Evolutionary conservation across 768 basidiomycete species (phyloP), one percentile per base, ranked within the genome.

Genomic region (Phylloporus sp.): DNA sequence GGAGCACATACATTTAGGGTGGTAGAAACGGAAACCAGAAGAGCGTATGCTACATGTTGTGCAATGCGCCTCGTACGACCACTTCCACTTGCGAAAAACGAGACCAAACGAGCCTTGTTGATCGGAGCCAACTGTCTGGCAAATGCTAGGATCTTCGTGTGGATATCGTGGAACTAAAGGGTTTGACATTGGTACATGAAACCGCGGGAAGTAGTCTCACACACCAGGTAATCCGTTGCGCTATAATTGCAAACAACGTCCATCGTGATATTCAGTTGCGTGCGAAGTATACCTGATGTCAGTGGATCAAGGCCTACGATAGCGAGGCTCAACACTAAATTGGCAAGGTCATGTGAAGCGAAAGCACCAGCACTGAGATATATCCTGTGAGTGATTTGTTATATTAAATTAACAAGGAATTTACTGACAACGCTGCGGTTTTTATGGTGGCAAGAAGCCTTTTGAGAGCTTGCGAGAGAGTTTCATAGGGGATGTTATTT

Each of bases 251-350:
- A 81, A 31, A 83, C 55, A 22, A 62, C 58, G 43, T 85, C 76
- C 35, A 85, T 65, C 1, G 77, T 72, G 7, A 68, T 56, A 40
- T 73, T 73, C 40, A 86, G 65, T 7, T 80, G 80, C 23, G 63
- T 69, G 48, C 66, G 71, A 8, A 83, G 69, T 13, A 78, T 75
- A 4, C 64, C 59, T 2, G 76, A 66, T 28, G 76, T 76, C 12
- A 73, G 66, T 2, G 73, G 64, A 57, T 89, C 87, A 54, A 86
- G 74, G 2, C 73, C 82, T 24, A 89, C 62, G 3, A 84, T 67
- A 5, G 84, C 53, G 36, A 90, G 57, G 2, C 73, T 66, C 44
- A 81, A 56, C 8, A 84, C 56, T 20, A 84, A 61, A 50, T 80
- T 74, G 12, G 78, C 73, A 1, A 77, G 59, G 20, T 85, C 81